Evolutionary conservation across 179 eudicot genomes (phyloP).

Genomic region (Vitellaria paradoxa): DNA sequence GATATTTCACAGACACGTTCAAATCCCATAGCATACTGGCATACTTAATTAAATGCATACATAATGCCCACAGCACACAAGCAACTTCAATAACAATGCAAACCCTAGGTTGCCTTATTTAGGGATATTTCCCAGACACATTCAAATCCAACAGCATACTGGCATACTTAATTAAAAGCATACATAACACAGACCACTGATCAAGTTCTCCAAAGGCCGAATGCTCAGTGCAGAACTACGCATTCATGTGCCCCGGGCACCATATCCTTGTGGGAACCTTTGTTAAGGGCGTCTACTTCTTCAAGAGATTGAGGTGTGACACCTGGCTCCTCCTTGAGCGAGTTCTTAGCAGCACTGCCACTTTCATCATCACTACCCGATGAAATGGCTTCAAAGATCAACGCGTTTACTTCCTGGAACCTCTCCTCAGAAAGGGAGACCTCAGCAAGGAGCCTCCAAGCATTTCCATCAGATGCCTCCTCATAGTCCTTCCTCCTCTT

Average conservation of each 20-base stretch:
- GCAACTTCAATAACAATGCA: slow-evolving; percentile 9
- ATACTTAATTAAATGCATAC: slow-evolving; percentile 4
- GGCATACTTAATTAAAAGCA: background rate
- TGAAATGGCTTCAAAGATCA: slow-evolving; percentile 62
- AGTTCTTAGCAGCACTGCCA: slow-evolving; percentile 15
- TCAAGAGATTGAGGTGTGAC: slow-evolving; percentile 24
- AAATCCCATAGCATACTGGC: background rate
- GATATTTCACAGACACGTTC: slow-evolving; percentile 2
- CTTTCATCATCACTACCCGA: slow-evolving; percentile 21
- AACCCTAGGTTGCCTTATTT: slow-evolving; percentile 21
- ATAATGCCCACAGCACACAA: slow-evolving; percentile 11
- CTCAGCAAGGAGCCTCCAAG: slow-evolving; percentile 95
- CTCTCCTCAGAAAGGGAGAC: slow-evolving; percentile 85
- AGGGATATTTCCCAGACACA: slow-evolving; percentile 10
- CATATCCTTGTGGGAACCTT: slow-evolving; percentile 41
- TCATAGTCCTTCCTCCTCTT: slow-evolving; percentile 84
- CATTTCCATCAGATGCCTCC: slow-evolving; percentile 82
- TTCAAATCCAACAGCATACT: background rate
- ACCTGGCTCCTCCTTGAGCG: slow-evolving; percentile 27
- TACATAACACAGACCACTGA: background rate
- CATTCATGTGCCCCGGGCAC: slow-evolving; percentile 54
- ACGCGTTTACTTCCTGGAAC: slow-evolving; percentile 70
- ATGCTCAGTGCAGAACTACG: slow-evolving; percentile 50
- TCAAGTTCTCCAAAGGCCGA: background rate
- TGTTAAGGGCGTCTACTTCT: slow-evolving; percentile 38